phyloP scores from a whole-genome alignment of 768 basidiomycete species.

The Leccinum disarticulatum region DNA sequence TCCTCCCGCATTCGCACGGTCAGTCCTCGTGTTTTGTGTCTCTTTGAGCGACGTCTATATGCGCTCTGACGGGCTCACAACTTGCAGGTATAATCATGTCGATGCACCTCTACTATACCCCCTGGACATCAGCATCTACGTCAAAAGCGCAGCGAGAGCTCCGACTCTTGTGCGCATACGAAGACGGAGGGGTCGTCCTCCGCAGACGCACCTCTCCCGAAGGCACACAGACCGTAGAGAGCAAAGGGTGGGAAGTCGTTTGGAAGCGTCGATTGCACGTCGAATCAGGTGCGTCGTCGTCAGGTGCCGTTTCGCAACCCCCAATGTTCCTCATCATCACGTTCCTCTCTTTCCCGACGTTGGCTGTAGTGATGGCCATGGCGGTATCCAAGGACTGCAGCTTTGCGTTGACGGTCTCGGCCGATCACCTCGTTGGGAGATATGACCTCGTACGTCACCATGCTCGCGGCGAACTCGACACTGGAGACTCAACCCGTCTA shows the following conservation, averaged over 20 bases:
- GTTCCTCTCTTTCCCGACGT: not conserved
- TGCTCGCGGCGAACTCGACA: not conserved
- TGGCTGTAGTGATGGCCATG: slow-evolving; percentile 75
- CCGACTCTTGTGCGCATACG: slow-evolving; percentile 73
- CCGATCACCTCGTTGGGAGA: slow-evolving; percentile 71
- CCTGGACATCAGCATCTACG: slow-evolving; percentile 32
- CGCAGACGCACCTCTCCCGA: slow-evolving; percentile 46
- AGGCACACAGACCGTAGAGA: slow-evolving; percentile 53
- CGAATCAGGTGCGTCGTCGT: slow-evolving; percentile 61
- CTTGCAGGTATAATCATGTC: slow-evolving; percentile 85
- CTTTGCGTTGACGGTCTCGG: slow-evolving; percentile 25
- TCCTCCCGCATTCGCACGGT: slow-evolving; percentile 41
- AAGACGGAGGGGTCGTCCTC: slow-evolving; percentile 82
- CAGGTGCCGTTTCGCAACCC: too few species aligned
- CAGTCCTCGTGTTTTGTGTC: not conserved
- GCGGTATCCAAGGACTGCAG: not conserved
- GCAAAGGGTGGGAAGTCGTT: slow-evolving; percentile 67
- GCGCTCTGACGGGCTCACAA: slow-evolving; percentile 54
- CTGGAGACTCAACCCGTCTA: not conserved
- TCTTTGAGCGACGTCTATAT: too few species aligned
- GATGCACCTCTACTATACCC: slow-evolving; percentile 57
- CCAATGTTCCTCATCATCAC: too few species aligned
- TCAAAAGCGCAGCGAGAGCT: too few species aligned
- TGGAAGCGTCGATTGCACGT: slow-evolving; percentile 70
- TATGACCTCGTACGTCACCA: slow-evolving; percentile 51